Evolutionary conservation across 495 filamentous ascomycete species (phyloP).

Genomic region (Schizothecium vesticola): DNA sequence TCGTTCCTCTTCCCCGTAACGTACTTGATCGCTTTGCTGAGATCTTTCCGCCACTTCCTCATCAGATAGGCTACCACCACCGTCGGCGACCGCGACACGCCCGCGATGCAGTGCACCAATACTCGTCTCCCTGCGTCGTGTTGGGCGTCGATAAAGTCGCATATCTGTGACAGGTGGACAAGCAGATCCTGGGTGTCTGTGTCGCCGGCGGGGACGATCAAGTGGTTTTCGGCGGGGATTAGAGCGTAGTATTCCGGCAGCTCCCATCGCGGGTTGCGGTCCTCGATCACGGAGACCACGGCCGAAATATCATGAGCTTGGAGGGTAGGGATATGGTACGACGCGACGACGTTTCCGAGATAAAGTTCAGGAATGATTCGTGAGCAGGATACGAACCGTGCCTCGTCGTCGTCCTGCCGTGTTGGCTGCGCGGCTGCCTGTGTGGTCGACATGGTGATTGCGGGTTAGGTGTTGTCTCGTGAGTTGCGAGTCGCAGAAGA

Average conservation of each 20-base stretch:
- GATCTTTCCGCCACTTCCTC: background rate
- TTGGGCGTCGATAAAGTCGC: conserved; percentile 1
- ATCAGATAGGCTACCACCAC: conserved; percentile 1
- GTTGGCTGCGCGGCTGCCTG: no score
- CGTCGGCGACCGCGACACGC: conserved; percentile 1
- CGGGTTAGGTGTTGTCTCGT: no score
- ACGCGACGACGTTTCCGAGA: background rate
- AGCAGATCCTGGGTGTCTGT: background rate
- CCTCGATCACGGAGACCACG: background rate
- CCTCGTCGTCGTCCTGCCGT: background rate
- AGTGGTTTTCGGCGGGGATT: background rate
- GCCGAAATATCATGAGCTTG: background rate
- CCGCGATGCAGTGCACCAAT: background rate
- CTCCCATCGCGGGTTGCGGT: background rate
- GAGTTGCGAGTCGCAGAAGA: no score
- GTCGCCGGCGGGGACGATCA: background rate
- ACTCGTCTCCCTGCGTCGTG: background rate
- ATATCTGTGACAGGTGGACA: background rate
- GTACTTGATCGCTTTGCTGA: background rate
- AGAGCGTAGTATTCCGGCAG: background rate
- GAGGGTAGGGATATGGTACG: background rate
- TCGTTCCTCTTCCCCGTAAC: conserved; percentile 19
- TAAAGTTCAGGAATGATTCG: background rate
- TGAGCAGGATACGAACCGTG: background rate
- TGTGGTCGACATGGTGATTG: no score